A percentile compares a stretch with the other conserved stretches of the same genome.
Conservation (phyloP, 352 stramenopile species). For the Globisporangium splendens region DNA sequence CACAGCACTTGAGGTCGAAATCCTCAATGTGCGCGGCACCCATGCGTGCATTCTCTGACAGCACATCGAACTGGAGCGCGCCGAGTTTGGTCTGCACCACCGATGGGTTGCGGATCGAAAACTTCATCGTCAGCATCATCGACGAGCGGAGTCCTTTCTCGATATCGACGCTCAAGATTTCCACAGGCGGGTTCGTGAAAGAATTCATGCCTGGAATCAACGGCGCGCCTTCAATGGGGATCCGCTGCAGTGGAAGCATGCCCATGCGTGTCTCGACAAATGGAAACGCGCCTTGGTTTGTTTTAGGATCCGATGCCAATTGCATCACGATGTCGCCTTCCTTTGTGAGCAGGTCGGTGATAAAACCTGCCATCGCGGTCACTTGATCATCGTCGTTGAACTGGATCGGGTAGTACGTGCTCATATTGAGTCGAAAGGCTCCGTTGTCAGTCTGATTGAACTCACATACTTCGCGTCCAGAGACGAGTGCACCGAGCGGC, state of each 20-base stretch:
- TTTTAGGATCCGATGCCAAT: constrained; percentile 27
- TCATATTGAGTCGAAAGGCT: constrained; percentile 75
- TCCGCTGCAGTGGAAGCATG: constrained; percentile 51
- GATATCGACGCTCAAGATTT: constrained; percentile 66
- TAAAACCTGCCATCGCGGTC: constrained; percentile 49
- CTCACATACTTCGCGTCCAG: constrained; percentile 47
- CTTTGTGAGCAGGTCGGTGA: constrained; percentile 53
- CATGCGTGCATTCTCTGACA: constrained; percentile 41
- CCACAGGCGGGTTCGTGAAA: constrained; percentile 57
- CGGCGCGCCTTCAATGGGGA: constrained; percentile 54
- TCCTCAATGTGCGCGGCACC: constrained; percentile 54
- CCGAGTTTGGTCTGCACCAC: constrained; percentile 61
- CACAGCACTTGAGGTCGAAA: constrained; percentile 69
- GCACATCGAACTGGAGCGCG: constrained; percentile 48
- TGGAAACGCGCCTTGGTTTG: constrained; percentile 58
- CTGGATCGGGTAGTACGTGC: constrained; percentile 53
- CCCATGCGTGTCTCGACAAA: constrained; percentile 73
- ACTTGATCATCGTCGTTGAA: constrained; percentile 39
- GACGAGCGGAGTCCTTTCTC: constrained; percentile 32
- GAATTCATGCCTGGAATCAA: constrained; percentile 67
- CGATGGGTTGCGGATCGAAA: constrained; percentile 69
- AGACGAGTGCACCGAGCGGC: constrained; percentile 48
- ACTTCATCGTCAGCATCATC: constrained; percentile 67
- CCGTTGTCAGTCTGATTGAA: constrained; percentile 57
- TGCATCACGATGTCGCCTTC: constrained; percentile 60